Base-by-base conservation (phyloP, 768 basidiomycete species). In the Russula foetens region DNA sequence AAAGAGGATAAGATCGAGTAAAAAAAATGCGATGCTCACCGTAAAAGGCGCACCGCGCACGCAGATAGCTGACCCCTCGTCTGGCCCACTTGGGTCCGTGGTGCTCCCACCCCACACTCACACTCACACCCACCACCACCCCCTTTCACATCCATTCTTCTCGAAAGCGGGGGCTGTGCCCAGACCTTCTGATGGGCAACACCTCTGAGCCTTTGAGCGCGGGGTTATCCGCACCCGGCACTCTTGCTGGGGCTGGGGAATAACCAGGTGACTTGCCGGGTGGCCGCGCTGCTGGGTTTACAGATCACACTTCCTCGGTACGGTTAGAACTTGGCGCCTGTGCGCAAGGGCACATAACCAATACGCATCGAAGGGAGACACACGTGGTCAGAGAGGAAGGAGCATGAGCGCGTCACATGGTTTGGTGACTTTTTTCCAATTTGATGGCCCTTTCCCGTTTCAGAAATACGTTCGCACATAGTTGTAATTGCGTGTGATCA, bases 271-370 rank as follows among this genome's bases (percentile, higher is more conserved):
- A 53, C 52, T 41, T 14, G 14, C 35, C 35, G 39, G 21, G 17
- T 52, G 51, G 35, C 51, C 24, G 35, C 17, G 14, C 23, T 51
- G n/a, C 31, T 35, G 49, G 49, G 29, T 35, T n/a, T 33, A 35
- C 4, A 11, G 12, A 17, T 38, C 8, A 17, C 23, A 24, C 35
- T 39, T 41, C 31, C 59, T 60, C 19, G 53, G 53, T 55, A 55
- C 51, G 39, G 59, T 55, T 60, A 60, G 53, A 43, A 48, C 29
- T 23, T 48, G 31, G 47, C 53, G 47, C 53, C 39, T 43, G 38
- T 44, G 23, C 14, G 12, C 24, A 21, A 29, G 21, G 47, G 23
- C 21, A 23, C 14, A 35, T 17, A 33, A 26, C 28, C 46, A 57
- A 57, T 41, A n/a, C 7, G 46, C 35, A 7, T 7, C 1, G 23